These are phyloP conservation scores for Carpinus fangiana DNA, from an alignment of 306 rosid genomes.

Conservation along the genomic window DNA sequence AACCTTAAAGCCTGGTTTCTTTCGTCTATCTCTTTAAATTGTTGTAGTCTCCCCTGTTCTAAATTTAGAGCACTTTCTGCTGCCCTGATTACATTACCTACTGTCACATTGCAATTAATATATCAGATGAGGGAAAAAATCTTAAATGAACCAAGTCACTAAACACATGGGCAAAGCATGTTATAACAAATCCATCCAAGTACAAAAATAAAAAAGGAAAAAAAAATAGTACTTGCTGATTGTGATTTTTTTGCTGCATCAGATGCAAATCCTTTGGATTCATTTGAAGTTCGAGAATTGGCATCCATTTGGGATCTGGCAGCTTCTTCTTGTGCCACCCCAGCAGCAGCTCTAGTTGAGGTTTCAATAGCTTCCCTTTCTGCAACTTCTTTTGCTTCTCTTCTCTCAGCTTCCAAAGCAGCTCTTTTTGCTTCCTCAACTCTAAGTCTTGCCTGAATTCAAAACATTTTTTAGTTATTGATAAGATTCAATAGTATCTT, in stretches of 20 bases:
- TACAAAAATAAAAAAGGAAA: not conserved
- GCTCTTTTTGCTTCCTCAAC: constrained; percentile 78
- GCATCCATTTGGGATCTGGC: constrained; percentile 20
- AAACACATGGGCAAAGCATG: not conserved
- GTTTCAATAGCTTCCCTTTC: constrained; percentile 46
- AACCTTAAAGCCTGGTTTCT: constrained; percentile 52
- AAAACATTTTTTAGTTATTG: constrained; percentile 7
- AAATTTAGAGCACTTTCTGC: constrained; percentile 67
- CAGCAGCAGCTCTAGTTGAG: constrained; percentile 38
- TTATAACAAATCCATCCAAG: constrained; percentile 13
- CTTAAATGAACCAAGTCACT: constrained; percentile 6
- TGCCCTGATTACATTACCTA: constrained; percentile 58
- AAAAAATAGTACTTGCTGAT: constrained; percentile 32
- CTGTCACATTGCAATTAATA: constrained; percentile 30
- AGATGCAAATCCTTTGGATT: constrained; percentile 33
- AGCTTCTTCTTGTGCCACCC: constrained; percentile 38
- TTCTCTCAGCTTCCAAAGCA: constrained; percentile 68
- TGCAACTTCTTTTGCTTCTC: constrained; percentile 54
- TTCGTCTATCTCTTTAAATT: constrained; percentile 54
- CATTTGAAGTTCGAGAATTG: constrained; percentile 33
- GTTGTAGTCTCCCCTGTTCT: constrained; percentile 69
- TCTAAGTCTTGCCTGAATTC: constrained; percentile 63
- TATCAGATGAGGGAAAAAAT: constrained; percentile 22
- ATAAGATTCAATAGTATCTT: not conserved
- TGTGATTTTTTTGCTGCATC: constrained; percentile 14